Percentiles rank a stretch among this genome's conserved stretches.
Evolutionary conservation across 2,329 filamentous ascomycete genomes (phyloP).

Genomic region (Cladobotryum mycophilum): DNA sequence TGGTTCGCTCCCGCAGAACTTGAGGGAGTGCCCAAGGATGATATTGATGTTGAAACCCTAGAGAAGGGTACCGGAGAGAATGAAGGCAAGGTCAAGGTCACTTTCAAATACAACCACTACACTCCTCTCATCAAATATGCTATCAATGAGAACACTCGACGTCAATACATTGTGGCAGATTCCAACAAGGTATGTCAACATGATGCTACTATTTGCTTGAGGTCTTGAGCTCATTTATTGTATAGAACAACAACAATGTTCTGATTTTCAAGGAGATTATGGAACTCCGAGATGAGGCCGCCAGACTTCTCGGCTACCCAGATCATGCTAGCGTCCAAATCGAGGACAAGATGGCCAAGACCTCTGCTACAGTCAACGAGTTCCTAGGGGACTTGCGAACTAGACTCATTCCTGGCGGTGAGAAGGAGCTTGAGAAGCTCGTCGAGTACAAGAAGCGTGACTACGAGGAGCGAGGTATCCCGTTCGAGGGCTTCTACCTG

Average conservation of each 20-base stretch:
- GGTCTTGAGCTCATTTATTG: not conserved
- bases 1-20: constrained; percentile 73
- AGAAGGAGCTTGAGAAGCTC: constrained; percentile 64
- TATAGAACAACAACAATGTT: constrained; percentile 60
- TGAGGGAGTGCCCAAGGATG: constrained; percentile 67
- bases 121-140: constrained; percentile 76
- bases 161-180: constrained; percentile 64
- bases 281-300: constrained; percentile 69
- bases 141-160: constrained; percentile 60
- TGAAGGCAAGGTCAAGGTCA: constrained; percentile 67
- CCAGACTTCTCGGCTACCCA: constrained; percentile 67
- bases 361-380: constrained; percentile 61
- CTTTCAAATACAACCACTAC: constrained; percentile 79
- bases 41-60: constrained; percentile 55
- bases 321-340: constrained; percentile 72
- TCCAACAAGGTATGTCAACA: constrained; percentile 61
- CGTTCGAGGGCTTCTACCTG: constrained; percentile 67
- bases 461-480: constrained; percentile 50
- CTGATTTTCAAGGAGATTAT: constrained; percentile 70
- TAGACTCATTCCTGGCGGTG: constrained; percentile 61
- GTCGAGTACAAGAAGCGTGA: constrained; percentile 68
- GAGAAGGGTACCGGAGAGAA: constrained; percentile 68
- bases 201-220: not conserved
- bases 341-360: constrained; percentile 83
- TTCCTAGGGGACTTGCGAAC: constrained; percentile 66